Base-by-base conservation (phyloP, 2,329 filamentous ascomycete species). In the Dactylella cylindrospora region DNA sequence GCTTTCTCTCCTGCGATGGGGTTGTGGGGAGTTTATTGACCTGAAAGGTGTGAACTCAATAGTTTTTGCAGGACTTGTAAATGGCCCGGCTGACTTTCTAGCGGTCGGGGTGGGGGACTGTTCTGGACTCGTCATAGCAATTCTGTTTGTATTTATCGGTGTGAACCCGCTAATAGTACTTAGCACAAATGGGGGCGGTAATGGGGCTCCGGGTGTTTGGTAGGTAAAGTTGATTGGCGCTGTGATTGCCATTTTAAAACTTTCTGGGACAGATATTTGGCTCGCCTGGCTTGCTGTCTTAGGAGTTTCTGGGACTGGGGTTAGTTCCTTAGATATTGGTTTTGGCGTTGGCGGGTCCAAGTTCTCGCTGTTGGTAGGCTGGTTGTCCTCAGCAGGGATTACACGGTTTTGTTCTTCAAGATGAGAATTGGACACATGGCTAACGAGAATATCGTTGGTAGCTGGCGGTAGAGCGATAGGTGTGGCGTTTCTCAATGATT, bases 21-120 rank as follows among this genome's bases (percentile, higher is more conserved):
- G 35, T 12, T 32, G 29, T 0, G 49, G 57, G 33, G 57, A 54
- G 5, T 29, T 33, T 4, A 54, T 13, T 2, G 10, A 15, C 13
- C 43, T 22, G 36, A 62, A 62, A 12, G 57, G 57, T 2, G 57
- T 62, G 22, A 62, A 62, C 23, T 62, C 43, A 28, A 54, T 54
- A 8, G 23, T 19, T 8, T 19, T 49, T 7, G 3, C 23, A 1
- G 38, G 45, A 10, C 36, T 54, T 3, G 38, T 43, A 15, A 62
- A 46, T 3, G 44, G 38, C 2, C 38, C 49, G 3, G 17, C 44
- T 17, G 22, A 10, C 12, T 45, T 41, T 4, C 20, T 41, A 13
- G 25, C 28, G 3, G 17, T 26, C 2, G 49, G 44, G 3, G 36
- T 15, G 22, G 41, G 28, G 17, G 39, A 44, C n/a, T 41, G 22